Percentiles rank a stretch among this genome's conserved stretches.
These are phyloP conservation scores for Botrytis aclada DNA, from an alignment of 2,329 filamentous ascomycete species.

Conservation along the genomic window DNA sequence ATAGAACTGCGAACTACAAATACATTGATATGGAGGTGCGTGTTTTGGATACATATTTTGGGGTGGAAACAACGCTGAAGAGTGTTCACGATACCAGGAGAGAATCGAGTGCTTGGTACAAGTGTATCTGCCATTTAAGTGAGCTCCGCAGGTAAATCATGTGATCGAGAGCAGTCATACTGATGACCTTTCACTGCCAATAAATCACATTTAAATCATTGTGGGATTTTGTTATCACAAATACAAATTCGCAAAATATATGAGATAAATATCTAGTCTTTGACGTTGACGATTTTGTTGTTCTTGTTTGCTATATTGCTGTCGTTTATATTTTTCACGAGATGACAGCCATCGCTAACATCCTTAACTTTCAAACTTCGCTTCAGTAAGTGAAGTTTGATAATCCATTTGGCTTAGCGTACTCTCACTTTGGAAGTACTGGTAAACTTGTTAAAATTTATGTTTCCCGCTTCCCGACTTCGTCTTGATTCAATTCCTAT, in stretches of 20 bases:
- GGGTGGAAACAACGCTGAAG: neutral
- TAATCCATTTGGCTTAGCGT: neutral
- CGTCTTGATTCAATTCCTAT: too few relatives aligned
- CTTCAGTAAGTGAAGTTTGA: neutral
- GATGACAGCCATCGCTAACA: neutral
- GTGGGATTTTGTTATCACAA: neutral
- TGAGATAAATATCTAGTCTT: neutral
- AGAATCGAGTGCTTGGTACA: neutral
- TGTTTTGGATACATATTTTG: neutral
- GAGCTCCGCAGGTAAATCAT: neutral
- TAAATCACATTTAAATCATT: accelerated
- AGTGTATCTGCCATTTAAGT: neutral
- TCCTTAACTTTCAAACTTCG: neutral
- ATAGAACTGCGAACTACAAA: neutral
- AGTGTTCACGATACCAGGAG: neutral
- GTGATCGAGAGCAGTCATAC: neutral
- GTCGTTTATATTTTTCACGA: neutral
- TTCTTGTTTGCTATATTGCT: too few relatives aligned
- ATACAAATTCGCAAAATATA: accelerated
- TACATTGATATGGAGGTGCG: neutral
- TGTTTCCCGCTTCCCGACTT: neutral
- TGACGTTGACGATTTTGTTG: too few relatives aligned
- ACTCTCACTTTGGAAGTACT: neutral
- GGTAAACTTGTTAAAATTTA: neutral
- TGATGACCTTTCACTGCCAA: neutral